Conservation (phyloP, 1,284 basidiomycete genomes). For the Salmacisia buchloeana region DNA sequence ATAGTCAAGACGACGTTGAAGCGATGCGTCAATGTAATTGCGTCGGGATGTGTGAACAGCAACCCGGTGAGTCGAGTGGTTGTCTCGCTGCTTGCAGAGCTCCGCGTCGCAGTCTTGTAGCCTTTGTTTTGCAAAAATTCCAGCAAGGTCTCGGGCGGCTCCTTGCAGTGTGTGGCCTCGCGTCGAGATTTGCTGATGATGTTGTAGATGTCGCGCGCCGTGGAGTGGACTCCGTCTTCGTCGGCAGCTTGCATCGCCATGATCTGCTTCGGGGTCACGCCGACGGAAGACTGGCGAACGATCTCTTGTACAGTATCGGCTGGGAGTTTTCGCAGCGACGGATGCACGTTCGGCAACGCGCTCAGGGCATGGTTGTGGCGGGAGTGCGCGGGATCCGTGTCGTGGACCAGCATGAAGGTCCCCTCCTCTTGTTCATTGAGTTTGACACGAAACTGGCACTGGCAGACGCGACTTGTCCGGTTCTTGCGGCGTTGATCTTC, state of each 20-base stretch:
- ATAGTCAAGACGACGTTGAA: background rate
- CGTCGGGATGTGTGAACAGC: background rate
- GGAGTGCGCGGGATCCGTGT: background rate
- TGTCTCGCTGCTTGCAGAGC: background rate
- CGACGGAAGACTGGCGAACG: background rate
- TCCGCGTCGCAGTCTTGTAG: background rate
- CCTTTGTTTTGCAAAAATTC: background rate
- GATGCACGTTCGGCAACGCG: background rate
- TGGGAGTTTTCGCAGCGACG: background rate
- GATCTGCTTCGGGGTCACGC: background rate
- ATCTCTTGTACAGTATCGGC: background rate
- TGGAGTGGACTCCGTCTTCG: background rate
- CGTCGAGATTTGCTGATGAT: background rate
- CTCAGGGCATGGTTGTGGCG: background rate
- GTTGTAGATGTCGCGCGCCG: background rate
- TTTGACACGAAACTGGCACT: background rate
- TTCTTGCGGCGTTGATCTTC: background rate
- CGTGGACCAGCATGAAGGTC: background rate
- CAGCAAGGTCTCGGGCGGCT: background rate
- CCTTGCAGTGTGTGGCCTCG: background rate
- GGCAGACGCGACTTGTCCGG: background rate
- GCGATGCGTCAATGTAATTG: background rate
- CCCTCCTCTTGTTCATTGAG: background rate
- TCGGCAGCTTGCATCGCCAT: background rate
- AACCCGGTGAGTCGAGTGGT: background rate